Evolutionary conservation across 805 yeast species (phyloP), one percentile per base, ranked within the genome.

Genomic region (Yarrowia bubula): DNA sequence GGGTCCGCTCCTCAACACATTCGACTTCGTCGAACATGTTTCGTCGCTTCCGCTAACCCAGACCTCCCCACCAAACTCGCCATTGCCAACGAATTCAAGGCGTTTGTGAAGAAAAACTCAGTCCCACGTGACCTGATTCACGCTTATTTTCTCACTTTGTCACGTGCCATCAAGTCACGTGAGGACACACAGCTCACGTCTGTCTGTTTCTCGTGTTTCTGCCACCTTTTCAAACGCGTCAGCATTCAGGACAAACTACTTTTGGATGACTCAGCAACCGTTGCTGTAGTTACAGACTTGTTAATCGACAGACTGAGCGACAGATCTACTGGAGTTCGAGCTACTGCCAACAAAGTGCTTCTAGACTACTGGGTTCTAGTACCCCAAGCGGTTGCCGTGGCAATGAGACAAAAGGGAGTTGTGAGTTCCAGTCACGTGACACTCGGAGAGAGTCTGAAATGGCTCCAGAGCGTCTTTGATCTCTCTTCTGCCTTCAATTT

Each of bases 151-250:
- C 35, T 18, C 15, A 43, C 43, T 2, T 35, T 58, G 14, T 32
- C 50, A 2, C 43, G 51, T 1, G 73, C 69, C 9, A 64, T 68
- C 37, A 53, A 65, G 41, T 43, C 66, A 17, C 22, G 41, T 5
- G 69, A 69, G 28, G 65, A 57, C 4, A 64, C 66, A 8, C 66
- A 70, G n/a, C 68, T 67, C 13, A 53, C 70, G 1, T 55, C 61
- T 8, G 66, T 74, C 14, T 73, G 81, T 0, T 80, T 81, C 66
- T 77, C 83, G 1, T 71, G 83, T 33, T 69, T 81, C 17, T 80
- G 83, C 67, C 81, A 81, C 68, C 69, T 82, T 14, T 74, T 79
- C 28, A 80, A 80, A 66, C 73, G 84, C 9, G 75, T 79, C 8
- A 76, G 79, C 28, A 75, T 76, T 69, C 84, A 73, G 63, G 74